phyloP scores from a whole-genome alignment of 345 rosid genomes.

The Sapria himalayana region DNA sequence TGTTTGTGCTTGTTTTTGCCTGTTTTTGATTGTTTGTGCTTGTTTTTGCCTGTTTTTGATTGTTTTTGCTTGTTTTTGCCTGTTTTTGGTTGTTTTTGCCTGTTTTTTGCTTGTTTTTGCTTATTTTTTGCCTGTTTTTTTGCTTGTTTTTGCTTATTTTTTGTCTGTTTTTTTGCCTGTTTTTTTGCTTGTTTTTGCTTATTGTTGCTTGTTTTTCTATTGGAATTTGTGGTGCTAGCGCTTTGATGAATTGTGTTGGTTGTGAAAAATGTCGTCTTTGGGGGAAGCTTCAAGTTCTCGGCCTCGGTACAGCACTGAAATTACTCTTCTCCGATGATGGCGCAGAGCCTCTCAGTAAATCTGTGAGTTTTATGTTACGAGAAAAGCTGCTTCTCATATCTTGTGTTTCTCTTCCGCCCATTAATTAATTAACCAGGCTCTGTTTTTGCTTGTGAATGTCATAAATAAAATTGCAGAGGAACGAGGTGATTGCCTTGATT shows the following conservation, averaged over 20 bases:
- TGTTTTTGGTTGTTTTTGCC: no score
- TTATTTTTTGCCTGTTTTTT: no score
- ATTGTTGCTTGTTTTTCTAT: not conserved
- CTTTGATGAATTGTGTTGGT: conserved; percentile 88
- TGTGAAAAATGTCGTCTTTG: conserved; percentile 96
- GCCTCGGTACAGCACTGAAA: conserved; percentile 85
- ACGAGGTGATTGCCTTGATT: conserved; percentile 61
- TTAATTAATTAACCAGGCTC: not conserved
- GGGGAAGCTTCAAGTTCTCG: conserved; percentile 97
- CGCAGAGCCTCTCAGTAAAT: conserved; percentile 20
- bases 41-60: no score
- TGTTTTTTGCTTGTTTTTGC: no score
- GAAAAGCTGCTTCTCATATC: no score
- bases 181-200: not conserved
- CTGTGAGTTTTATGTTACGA: conserved; percentile 35
- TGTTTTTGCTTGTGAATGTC: not conserved
- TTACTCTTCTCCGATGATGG: conserved; percentile 72
- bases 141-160: no score
- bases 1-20: not conserved
- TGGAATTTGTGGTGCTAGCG: conserved; percentile 52
- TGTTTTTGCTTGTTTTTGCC: no score
- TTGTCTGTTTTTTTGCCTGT: not conserved
- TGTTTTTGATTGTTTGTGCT: not conserved
- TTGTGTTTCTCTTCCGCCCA: no score
- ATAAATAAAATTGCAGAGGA: conserved; percentile 39